phyloP scores from a whole-genome alignment of 2,329 filamentous ascomycete species.

The Orbilia ellipsospora region DNA sequence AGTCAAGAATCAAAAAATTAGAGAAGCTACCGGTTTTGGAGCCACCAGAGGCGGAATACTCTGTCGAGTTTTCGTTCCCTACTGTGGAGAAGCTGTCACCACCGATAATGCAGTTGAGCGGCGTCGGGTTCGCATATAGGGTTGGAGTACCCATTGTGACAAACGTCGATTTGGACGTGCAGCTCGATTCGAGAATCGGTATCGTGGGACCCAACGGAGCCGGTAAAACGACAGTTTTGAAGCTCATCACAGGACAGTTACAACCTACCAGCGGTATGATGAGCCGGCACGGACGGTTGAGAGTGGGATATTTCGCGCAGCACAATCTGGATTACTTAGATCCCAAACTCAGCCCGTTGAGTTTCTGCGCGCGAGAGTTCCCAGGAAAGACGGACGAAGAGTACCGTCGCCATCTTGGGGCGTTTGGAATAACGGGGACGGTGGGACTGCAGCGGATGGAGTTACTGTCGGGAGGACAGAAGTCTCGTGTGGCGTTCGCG shows the following conservation, averaged over 20 bases:
- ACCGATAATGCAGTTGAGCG: constrained; percentile 96
- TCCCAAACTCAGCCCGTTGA: constrained; percentile 85
- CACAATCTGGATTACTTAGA: constrained; percentile 98
- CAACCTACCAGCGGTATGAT: constrained; percentile 81
- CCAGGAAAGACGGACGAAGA: constrained; percentile 94
- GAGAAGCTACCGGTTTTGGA: constrained; percentile 96
- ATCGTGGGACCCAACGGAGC: constrained; percentile 99
- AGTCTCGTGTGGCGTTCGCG: constrained; percentile 98
- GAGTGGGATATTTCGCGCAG: constrained; percentile 96
- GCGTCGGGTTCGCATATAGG: constrained; percentile 88
- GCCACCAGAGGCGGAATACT: constrained; percentile 91
- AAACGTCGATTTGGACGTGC: constrained; percentile 93
- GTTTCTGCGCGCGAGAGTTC: constrained; percentile 94
- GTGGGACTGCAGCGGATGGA: constrained; percentile 97
- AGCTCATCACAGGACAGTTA: constrained; percentile 91
- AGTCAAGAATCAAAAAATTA: constrained; percentile 98
- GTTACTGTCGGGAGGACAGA: constrained; percentile 93
- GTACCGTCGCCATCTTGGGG: constrained; percentile 92
- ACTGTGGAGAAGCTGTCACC: constrained; percentile 97
- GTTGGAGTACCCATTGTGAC: constrained; percentile 80
- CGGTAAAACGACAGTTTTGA: constrained; percentile 97
- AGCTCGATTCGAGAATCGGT: constrained; percentile 96
- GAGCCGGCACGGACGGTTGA: constrained; percentile 85
- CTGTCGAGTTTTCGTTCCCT: constrained; percentile 95
- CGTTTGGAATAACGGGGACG: constrained; percentile 89